Conservation (phyloP, 306 rosid genomes). For the Trifolium subterraneum region DNA sequence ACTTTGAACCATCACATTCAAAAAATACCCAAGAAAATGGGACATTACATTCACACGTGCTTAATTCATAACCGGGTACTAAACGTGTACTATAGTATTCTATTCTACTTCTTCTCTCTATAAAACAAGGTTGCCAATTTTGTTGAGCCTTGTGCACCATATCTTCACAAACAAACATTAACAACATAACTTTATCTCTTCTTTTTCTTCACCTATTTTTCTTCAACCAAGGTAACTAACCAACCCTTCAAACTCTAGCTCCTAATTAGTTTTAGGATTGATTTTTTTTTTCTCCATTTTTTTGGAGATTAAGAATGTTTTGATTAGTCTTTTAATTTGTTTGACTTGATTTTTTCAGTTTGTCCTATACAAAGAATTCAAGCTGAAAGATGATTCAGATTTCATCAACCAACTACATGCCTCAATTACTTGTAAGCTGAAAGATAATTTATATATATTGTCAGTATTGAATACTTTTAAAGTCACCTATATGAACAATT, state of each 20-base stretch:
- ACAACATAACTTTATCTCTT: conserved; percentile 9
- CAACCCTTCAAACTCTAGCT: neutral
- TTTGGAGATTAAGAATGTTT: neutral
- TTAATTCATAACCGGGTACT: neutral
- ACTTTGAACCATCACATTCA: conserved; percentile 31
- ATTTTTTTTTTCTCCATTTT: neutral
- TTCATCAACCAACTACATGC: conserved; percentile 35
- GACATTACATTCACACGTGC: conserved; percentile 47
- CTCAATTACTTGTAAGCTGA: conserved; percentile 43
- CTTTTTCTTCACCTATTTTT: neutral
- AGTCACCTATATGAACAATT: no score
- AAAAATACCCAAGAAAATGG: conserved; percentile 41
- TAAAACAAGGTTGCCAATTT: neutral
- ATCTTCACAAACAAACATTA: neutral
- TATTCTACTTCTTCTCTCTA: neutral
- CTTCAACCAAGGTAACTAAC: conserved; percentile 34
- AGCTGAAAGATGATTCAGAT: conserved; percentile 36
- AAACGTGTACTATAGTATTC: conserved; percentile 35
- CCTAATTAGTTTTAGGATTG: neutral
- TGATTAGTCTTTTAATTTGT: neutral
- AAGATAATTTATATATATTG: no score
- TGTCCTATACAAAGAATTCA: neutral
- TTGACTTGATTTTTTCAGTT: conserved; percentile 30
- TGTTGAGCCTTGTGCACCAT: neutral
- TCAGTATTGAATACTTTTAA: no score